Evolutionary conservation across 169 alveolate species (phyloP).

Genomic region (Sarcocystis neurona): DNA sequence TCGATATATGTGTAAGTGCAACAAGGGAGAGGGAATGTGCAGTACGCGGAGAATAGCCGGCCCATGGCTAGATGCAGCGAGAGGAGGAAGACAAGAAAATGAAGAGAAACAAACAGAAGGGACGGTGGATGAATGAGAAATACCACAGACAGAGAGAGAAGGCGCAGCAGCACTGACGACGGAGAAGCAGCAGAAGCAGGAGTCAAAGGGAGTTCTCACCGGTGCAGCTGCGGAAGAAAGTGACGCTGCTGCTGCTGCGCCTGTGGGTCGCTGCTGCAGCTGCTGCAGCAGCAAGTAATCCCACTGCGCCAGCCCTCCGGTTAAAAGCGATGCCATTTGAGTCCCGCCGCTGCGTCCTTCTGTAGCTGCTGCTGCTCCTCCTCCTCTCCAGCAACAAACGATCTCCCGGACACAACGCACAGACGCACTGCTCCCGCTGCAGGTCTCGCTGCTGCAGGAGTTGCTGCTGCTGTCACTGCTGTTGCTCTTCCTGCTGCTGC

Average conservation of each 20-base stretch:
- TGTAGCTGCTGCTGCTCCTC: background rate
- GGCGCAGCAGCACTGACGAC: background rate
- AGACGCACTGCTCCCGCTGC: background rate
- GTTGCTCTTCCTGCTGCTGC: too few species aligned
- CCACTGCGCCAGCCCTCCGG: slow-evolving; percentile 54
- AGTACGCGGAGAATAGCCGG: too few species aligned
- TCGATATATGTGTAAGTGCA: too few species aligned
- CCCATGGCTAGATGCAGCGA: too few species aligned
- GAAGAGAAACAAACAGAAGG: background rate
- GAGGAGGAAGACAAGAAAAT: too few species aligned
- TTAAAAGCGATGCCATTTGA: slow-evolving; percentile 54
- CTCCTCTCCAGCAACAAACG: background rate
- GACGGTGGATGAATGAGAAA: background rate
- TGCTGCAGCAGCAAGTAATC: slow-evolving; percentile 1
- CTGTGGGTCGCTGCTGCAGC: background rate
- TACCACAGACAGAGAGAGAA: background rate
- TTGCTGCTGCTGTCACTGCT: too few species aligned
- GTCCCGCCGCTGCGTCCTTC: background rate
- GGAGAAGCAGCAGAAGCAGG: background rate
- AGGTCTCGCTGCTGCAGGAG: too few species aligned
- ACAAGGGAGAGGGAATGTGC: too few species aligned
- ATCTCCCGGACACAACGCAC: background rate
- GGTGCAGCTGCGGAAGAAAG: background rate
- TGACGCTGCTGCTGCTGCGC: background rate
- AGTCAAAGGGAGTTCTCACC: background rate